Evolutionary conservation across 208 protist species (phyloP).

Genomic region (Trypanosoma mega): DNA sequence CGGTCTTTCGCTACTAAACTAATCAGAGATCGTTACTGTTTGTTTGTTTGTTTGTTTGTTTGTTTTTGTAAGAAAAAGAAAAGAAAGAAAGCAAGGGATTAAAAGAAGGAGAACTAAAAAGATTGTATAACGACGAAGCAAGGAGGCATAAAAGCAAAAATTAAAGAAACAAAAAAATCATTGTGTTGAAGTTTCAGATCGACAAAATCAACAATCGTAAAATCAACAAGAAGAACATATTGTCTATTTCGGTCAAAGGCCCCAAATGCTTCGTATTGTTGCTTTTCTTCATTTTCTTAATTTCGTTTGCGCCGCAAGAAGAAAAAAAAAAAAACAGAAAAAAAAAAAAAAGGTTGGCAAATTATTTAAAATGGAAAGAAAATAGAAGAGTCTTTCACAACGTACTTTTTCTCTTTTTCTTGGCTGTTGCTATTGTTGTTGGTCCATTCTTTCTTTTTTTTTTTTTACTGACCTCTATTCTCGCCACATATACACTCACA

Average conservation of each 20-base stretch:
- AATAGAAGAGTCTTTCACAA: slow-evolving; percentile 7
- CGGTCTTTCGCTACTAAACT: too few relatives aligned
- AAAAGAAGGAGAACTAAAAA: not conserved
- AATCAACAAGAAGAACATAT: too few relatives aligned
- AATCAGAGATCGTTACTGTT: too few relatives aligned
- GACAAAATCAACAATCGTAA: too few relatives aligned
- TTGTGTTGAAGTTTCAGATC: too few relatives aligned
- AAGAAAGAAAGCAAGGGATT: slow-evolving; percentile 1
- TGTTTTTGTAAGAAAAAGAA: not conserved
- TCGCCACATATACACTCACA: too few relatives aligned
- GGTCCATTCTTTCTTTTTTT: too few relatives aligned
- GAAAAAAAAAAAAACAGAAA: slow-evolving; percentile 12
- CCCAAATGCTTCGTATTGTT: too few relatives aligned
- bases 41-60: too few relatives aligned
- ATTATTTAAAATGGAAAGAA: slow-evolving; percentile 1
- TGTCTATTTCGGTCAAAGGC: too few relatives aligned
- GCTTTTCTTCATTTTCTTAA: not conserved
- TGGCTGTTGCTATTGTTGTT: not conserved
- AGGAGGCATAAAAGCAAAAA: not conserved
- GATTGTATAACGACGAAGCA: not conserved
- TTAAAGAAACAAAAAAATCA: too few relatives aligned
- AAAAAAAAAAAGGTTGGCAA: slow-evolving; percentile 1
- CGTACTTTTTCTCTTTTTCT: not conserved
- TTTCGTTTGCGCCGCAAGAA: slow-evolving; percentile 7
- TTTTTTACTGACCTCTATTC: too few relatives aligned